Evolutionary conservation across 257 asterid species (phyloP), one percentile per base, ranked within the genome.

Genomic region (Solanum habrochaites): DNA sequence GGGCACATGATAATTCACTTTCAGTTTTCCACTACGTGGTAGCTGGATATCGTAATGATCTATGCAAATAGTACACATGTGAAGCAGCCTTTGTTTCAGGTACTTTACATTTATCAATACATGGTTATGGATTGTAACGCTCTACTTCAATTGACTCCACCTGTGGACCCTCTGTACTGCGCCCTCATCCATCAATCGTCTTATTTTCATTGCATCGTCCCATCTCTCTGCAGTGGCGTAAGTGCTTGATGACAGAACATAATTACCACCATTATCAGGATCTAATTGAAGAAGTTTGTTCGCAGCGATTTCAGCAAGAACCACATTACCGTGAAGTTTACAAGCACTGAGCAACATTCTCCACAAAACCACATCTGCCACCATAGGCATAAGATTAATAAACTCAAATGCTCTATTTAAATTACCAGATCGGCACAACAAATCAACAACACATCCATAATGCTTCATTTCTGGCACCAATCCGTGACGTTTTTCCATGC

Each of bases 391-490:
- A 71, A 58, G 69, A 86, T 58, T 83, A 80, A 90, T 87, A 87
- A 86, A 91, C 74, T 87, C 92, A 32, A 88, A 88, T 23, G 93
- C 93, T 47, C 86, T 83, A 27, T 67, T 82, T 60, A 91, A 29
- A 75, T 89, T 47, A 27, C 93, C 93, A 83, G 89, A 84, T 14
- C 92, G 92, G 84, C 91, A 66, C 64, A 88, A 88, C 27, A 91
- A 88, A 87, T 90, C 92, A 47, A 91, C n/a, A n/a, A n/a, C 78
- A 58, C 92, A 90, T 5, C 90, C 93, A 83, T 91, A 91, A 32
- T 91, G 93, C 85, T 90, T 88, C 86, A 86, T 85, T 87, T 87
- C 89, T n/a, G 92, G 90, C 8, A 90, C 86, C 52, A 91, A 72
- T n/a, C 91, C 90, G 32, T 91, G 83, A 69, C 42, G 43, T 56